Percentiles rank a stretch among this genome's conserved stretches.
phyloP scores from a whole-genome alignment of 2,329 filamentous ascomycete species.

The Malbranchea zuffiana region DNA sequence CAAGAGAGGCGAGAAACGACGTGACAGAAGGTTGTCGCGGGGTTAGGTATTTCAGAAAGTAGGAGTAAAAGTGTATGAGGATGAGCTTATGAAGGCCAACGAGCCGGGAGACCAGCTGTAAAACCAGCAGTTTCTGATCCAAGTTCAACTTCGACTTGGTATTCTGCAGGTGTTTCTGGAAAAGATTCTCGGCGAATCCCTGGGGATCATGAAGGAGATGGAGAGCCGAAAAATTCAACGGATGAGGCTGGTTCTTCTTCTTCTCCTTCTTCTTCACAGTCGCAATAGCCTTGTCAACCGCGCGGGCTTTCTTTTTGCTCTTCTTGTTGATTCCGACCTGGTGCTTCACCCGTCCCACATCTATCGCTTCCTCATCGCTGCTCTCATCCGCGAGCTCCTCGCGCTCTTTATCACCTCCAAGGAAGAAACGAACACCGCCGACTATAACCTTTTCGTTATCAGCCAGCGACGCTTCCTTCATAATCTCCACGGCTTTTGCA shows the following conservation, averaged over 20 bases:
- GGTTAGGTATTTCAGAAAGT: slow-evolving; percentile 86
- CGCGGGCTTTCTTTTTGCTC: slow-evolving; percentile 72
- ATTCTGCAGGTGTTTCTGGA: slow-evolving; percentile 82
- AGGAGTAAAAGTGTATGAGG: slow-evolving; percentile 83
- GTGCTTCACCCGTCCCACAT: slow-evolving; percentile 73
- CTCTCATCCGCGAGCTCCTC: slow-evolving; percentile 86
- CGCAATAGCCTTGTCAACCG: slow-evolving; percentile 68
- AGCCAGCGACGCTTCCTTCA: slow-evolving; percentile 83
- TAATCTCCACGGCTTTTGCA: slow-evolving; percentile 87
- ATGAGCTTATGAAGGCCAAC: slow-evolving; percentile 89
- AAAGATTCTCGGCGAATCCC: slow-evolving; percentile 80
- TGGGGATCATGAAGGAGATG: slow-evolving; percentile 92
- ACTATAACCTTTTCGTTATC: slow-evolving; percentile 88
- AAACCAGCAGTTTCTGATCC: slow-evolving; percentile 77
- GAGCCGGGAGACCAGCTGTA: slow-evolving; percentile 82
- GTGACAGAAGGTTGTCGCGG: slow-evolving; percentile 83
- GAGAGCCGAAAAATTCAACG: slow-evolving; percentile 89
- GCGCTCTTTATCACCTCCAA: slow-evolving; percentile 89
- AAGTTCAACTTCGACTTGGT: slow-evolving; percentile 73
- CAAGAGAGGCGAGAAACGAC: slow-evolving; percentile 81
- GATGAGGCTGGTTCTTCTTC: slow-evolving; percentile 78
- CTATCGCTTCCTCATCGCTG: slow-evolving; percentile 63
- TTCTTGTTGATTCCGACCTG: slow-evolving; percentile 93
- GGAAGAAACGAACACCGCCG: slow-evolving; percentile 83
- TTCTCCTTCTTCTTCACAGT: slow-evolving; percentile 72